Percentiles rank a stretch among this genome's conserved stretches.
Evolutionary conservation across 441 rosid species (phyloP).

Genomic region (Populus hybrid): DNA sequence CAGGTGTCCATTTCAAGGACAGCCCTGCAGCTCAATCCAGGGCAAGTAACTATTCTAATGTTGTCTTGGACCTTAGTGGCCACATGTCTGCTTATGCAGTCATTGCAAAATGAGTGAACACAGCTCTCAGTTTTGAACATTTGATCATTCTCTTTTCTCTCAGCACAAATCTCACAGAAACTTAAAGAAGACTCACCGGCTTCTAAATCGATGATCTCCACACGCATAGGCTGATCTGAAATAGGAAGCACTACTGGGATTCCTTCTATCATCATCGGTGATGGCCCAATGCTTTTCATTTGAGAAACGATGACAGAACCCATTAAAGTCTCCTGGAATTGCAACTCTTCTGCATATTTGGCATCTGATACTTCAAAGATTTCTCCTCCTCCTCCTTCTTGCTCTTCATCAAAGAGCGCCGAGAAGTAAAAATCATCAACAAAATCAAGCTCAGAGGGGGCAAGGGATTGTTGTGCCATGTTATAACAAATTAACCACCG

Average conservation of each 20-base stretch:
- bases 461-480: conserved; percentile 3
- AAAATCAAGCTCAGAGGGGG: conserved; percentile 7
- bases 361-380: conserved; percentile 30
- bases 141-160: conserved; percentile 29
- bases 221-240: neutral
- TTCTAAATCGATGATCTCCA: neutral
- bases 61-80: conserved; percentile 22
- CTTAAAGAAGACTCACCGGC: conserved; percentile 28
- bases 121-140: conserved; percentile 38
- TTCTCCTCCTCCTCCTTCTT: neutral
- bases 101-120: conserved; percentile 38
- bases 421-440: conserved; percentile 32
- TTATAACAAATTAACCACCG: neutral
- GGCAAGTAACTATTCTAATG: conserved; percentile 28
- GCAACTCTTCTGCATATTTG: conserved; percentile 36
- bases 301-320: conserved; percentile 20
- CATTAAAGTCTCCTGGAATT: conserved; percentile 45
- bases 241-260: neutral
- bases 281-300: neutral
- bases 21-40: conserved; percentile 32
- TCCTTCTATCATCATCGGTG: neutral
- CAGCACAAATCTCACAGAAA: conserved; percentile 43
- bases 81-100: conserved; percentile 38
- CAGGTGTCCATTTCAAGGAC: conserved; percentile 33
- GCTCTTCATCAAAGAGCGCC: conserved; percentile 15